Evolutionary conservation across 169 alveolate genomes (phyloP).

Genomic region (Plasmodium knowlesi): DNA sequence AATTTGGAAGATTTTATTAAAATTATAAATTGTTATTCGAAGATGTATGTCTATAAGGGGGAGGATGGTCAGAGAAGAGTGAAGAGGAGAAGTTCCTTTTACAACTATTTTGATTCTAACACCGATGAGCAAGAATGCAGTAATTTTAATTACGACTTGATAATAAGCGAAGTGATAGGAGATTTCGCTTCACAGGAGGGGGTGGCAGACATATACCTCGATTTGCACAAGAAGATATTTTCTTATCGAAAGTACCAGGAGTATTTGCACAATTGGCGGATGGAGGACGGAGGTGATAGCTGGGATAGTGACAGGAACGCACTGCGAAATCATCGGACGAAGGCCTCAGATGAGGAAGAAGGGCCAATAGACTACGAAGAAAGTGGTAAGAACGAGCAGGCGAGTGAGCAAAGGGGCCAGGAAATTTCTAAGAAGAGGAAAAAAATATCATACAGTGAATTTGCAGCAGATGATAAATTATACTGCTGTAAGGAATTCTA

Average conservation of each 20-base stretch:
- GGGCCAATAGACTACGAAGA: not conserved
- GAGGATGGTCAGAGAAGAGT: constrained; percentile 12
- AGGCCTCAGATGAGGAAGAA: not conserved
- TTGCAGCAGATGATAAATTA: constrained; percentile 43
- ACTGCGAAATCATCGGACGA: not conserved
- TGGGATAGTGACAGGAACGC: not conserved
- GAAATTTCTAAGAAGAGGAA: constrained; percentile 5
- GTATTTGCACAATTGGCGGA: constrained; percentile 23
- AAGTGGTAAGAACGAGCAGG: not conserved
- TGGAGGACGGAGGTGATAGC: not conserved
- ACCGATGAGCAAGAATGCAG: constrained; percentile 27
- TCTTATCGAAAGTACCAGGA: constrained; percentile 70
- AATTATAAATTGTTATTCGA: constrained; percentile 84
- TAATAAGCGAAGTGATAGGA: constrained; percentile 89
- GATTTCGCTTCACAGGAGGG: constrained; percentile 91
- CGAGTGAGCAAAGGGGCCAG: not conserved
- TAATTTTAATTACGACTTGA: constrained; percentile 84
- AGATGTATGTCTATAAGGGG: constrained; percentile 78
- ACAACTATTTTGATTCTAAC: constrained; percentile 4
- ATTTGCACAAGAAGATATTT: constrained; percentile 83
- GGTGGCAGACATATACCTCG: constrained; percentile 88
- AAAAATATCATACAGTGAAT: constrained; percentile 35
- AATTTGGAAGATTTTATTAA: constrained; percentile 80
- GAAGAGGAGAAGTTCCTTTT: constrained; percentile 19
- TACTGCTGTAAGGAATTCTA: constrained; percentile 77